Evolutionary conservation across 805 yeast species (phyloP), one percentile per base, ranked within the genome.

Genomic region (Metschnikowia dekortorum): DNA sequence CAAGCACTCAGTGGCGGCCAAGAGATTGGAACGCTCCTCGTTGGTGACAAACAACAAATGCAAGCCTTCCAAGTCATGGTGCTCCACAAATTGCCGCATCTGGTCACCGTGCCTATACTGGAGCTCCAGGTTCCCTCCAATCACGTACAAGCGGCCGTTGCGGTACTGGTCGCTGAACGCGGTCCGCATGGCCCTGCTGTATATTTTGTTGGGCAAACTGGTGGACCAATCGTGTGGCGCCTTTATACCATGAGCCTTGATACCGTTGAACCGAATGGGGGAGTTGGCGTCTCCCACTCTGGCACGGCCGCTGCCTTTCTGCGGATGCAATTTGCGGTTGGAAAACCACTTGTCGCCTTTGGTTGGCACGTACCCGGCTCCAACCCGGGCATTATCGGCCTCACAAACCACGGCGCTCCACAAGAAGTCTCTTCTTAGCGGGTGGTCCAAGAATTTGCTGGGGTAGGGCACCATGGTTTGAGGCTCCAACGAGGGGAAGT

Each of bases 351-450:
- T 86, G 59, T 89, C 92, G 35, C 88, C 80, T 69, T 97, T 85
- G 51, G 94, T 89, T 35, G 89, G 85, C 32, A 94, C 95, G 62
- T 85, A 85, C 1, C 89, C 83, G 1, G 97, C 79, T 40, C 97
- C 97, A 9, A 89, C 96, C 67, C 97, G 83, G 55, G 83, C 83
- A 55, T 81, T 82, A 65, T 94, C 97, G 36, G 91, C 86, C 74
- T 94, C 99, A 74, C 78, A 89, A 2, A 88, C 87, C 32, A 89
- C 97, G 1, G 98, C 96, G 62, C 84, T 82, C 97, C 98, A 94
- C 53, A 94, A 78, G 32, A 91, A 70, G 67, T 94, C 99, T 68
- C 96, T 83, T 70, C 99, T 84, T 51, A 89, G 66, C 43, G 96
- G 96, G 18, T 78, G 75, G 51, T 83, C 84, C 39, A 94, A 73